Evolutionary conservation across 495 filamentous ascomycete species (phyloP).

Genomic region (Baudoinia panamericana): DNA sequence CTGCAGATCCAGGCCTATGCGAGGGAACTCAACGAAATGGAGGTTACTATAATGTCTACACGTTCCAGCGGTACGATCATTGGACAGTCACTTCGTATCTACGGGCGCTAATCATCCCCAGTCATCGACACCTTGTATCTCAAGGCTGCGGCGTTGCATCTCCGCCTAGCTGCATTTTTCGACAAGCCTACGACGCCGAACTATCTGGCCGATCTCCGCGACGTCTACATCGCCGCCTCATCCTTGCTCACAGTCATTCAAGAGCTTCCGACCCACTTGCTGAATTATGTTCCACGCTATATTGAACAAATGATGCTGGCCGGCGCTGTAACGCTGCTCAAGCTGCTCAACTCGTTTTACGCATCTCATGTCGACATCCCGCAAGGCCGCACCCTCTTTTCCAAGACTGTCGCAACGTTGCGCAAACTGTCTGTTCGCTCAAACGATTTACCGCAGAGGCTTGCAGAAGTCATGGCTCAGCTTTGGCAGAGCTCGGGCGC

Average conservation of each 20-base stretch:
- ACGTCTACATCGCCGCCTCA: conserved; percentile 62
- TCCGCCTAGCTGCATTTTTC: conserved; percentile 80
- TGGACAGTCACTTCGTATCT: too few species aligned
- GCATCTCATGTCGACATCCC: conserved; percentile 56
- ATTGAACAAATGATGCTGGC: conserved; percentile 87
- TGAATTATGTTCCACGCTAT: conserved; percentile 71
- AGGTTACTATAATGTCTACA: conserved; percentile 16
- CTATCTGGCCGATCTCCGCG: conserved; percentile 64
- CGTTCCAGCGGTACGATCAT: conserved; percentile 4
- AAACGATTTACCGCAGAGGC: conserved; percentile 74
- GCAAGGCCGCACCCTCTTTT: conserved; percentile 61
- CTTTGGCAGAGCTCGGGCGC: conserved; percentile 71
- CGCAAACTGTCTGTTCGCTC: conserved; percentile 61
- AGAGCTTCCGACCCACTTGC: conserved; percentile 38
- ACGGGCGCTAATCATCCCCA: neutral
- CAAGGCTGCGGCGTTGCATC: conserved; percentile 65
- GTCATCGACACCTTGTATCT: conserved; percentile 46
- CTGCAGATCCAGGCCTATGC: conserved; percentile 19
- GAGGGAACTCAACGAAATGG: conserved; percentile 19
- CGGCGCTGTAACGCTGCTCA: conserved; percentile 70
- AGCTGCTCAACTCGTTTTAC: conserved; percentile 78
- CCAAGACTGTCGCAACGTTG: conserved; percentile 62
- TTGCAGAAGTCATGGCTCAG: conserved; percentile 82
- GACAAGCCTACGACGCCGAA: conserved; percentile 60
- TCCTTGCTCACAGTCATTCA: conserved; percentile 63